Evolutionary conservation across 2,329 filamentous ascomycete genomes (phyloP), one percentile per base, ranked within the genome.

Genomic region (Botrytis byssoidea): DNA sequence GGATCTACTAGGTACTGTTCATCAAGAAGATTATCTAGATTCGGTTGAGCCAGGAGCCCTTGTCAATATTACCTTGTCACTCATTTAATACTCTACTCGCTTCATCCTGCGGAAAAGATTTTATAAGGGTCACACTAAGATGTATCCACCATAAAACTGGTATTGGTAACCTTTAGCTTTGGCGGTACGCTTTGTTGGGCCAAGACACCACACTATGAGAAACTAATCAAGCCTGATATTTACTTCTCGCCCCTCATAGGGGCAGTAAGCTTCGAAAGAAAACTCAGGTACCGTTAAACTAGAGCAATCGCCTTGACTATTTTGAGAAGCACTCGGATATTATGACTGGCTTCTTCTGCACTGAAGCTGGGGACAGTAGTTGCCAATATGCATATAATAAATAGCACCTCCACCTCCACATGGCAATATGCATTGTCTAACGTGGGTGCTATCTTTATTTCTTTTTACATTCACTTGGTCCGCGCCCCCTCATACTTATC

Each of bases 361-460:
- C 48, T 14, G 32, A 40, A 35, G 32, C 46, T 20, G 25, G 32
- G 35, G 65, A n/a, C 37, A 35, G 48, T 32, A 69, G 48, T 22
- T 57, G 18, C 37, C n/a, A 57, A n/a, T 37, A 42, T 69, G 66
- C n/a, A 69, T 57, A 57, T 57, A 69, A 69, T 42, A 25, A 57
- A 69, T 55, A 32, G 48, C 4, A 42, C 48, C 66, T 68, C 66
- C 66, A 25, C 48, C 10, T 42, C 35, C 66, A 32, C 48, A 14
- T 57, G 48, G 35, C 35, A 68, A 42, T 29, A 25, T 32, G 25
- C 25, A 68, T 42, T 22, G 25, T 68, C 35, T 29, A 29, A 42
- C 40, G 35, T 32, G 35, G 29, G 66, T 42, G n/a, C 12, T 10
- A 42, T 57, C 35, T 69, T 42, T 5, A 25, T 22, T 42, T 69